Conservation (phyloP, 2,329 filamentous ascomycete genomes). For the Leptographium procerum region DNA sequence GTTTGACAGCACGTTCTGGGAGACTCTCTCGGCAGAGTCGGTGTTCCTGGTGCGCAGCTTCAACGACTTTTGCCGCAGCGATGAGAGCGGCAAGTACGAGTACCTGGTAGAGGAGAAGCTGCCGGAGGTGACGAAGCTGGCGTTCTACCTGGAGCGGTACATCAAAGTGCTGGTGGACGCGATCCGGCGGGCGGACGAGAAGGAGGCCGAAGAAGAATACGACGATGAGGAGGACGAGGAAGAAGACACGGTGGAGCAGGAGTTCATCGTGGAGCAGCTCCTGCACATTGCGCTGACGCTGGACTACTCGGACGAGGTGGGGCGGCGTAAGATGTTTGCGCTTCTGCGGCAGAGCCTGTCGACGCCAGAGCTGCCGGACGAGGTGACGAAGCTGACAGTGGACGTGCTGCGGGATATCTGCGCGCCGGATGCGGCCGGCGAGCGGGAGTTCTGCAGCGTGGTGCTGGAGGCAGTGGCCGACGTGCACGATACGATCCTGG, state of each 20-base stretch:
- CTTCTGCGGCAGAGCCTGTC: constrained; percentile 78
- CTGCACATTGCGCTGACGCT: constrained; percentile 84
- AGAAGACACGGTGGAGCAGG: constrained; percentile 77
- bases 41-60: constrained; percentile 86
- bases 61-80: constrained; percentile 79
- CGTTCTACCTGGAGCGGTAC: constrained; percentile 76
- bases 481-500: constrained; percentile 86
- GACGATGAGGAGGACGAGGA: constrained; percentile 58
- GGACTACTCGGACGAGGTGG: constrained; percentile 96
- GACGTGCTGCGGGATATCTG: constrained; percentile 76
- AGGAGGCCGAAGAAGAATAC: constrained; percentile 40
- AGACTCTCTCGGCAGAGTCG: constrained; percentile 71
- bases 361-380: constrained; percentile 78
- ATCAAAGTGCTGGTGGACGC: constrained; percentile 56
- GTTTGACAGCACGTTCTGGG: constrained; percentile 69
- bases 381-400: constrained; percentile 78
- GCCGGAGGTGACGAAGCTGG: constrained; percentile 85
- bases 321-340: constrained; percentile 89
- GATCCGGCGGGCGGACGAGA: constrained; percentile 42
- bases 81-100: constrained; percentile 64
- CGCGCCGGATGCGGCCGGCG: constrained; percentile 59
- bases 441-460: constrained; percentile 72
- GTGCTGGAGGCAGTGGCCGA: constrained; percentile 92
- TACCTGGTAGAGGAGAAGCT: constrained; percentile 80
- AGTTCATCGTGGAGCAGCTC: constrained; percentile 92